Conservation (phyloP, 768 basidiomycete genomes). For the Suillus luteus region DNA sequence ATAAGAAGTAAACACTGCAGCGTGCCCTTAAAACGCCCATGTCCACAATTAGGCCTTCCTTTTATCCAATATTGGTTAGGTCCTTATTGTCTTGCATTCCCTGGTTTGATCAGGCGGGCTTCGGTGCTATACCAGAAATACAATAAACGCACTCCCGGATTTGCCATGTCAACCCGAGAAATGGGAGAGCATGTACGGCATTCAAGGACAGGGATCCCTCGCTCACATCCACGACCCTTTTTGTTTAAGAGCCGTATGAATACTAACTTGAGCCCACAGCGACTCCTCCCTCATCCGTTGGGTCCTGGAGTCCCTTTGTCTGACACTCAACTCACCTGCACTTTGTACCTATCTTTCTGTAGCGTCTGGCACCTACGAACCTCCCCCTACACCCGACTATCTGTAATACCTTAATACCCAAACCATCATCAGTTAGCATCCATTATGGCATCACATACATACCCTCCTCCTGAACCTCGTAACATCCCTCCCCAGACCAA, state of each 20-base stretch:
- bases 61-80: conserved; percentile 13
- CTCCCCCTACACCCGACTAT: neutral
- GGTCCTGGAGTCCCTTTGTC: conserved; percentile 19
- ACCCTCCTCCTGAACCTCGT: conserved; percentile 24
- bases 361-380: conserved; percentile 30
- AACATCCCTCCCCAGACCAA: conserved; percentile 59
- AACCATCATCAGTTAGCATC: conserved; percentile 6
- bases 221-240: conserved; percentile 3
- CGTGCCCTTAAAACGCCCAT: conserved; percentile 6
- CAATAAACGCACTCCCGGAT: conserved; percentile 12
- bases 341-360: conserved; percentile 12
- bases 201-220: neutral
- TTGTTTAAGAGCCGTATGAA: conserved; percentile 17
- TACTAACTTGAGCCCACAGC: conserved; percentile 5
- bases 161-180: neutral
- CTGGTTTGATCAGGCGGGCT: neutral
- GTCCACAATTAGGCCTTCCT: conserved; percentile 10
- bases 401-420: conserved; percentile 14
- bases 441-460: conserved; percentile 10
- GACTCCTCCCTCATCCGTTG: conserved; percentile 19
- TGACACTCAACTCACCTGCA: conserved; percentile 4
- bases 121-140: conserved; percentile 11
- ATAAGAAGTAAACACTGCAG: neutral
- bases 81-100: conserved; percentile 17
- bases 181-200: neutral